Percentiles rank a stretch among this genome's conserved stretches.
Evolutionary conservation across 2,329 filamentous ascomycete genomes (phyloP).

Genomic region (Lecanicillium sp.): DNA sequence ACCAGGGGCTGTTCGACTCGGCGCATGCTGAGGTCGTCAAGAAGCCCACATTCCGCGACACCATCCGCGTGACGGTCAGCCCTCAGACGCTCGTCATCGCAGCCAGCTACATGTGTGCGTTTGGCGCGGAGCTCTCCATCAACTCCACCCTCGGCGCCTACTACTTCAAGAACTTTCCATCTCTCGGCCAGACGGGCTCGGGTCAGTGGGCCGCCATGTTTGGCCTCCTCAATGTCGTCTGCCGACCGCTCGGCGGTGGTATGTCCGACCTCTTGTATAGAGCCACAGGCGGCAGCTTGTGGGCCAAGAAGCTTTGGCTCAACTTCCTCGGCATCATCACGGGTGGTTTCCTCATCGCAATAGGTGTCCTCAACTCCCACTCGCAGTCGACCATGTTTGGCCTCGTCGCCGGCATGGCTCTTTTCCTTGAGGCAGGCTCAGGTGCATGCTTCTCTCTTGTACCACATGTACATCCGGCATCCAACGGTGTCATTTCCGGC

Average conservation of each 20-base stretch:
- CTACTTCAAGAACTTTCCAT: conserved; percentile 54
- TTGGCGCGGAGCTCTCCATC: conserved; percentile 58
- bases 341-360: conserved; percentile 54
- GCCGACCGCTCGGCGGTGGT: conserved; percentile 59
- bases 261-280: conserved; percentile 46
- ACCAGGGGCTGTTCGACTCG: conserved; percentile 46
- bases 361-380: conserved; percentile 40
- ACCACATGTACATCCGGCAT: conserved; percentile 76
- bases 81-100: conserved; percentile 50
- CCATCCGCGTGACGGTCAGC: conserved; percentile 40
- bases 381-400: conserved; percentile 70
- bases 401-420: conserved; percentile 67
- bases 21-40: conserved; percentile 46
- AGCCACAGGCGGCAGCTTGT: conserved; percentile 22
- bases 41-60: conserved; percentile 50
- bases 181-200: conserved; percentile 49
- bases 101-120: conserved; percentile 55
- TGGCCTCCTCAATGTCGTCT: conserved; percentile 65
- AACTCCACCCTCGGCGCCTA: conserved; percentile 54
- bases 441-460: conserved; percentile 82
- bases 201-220: conserved; percentile 66
- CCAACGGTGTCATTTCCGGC: conserved; percentile 74
- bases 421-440: conserved; percentile 82
- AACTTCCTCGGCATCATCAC: conserved; percentile 48
- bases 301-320: conserved; percentile 25